Evolutionary conservation across 345 rosid species (phyloP).

Genomic region (Isatis tinctoria): DNA sequence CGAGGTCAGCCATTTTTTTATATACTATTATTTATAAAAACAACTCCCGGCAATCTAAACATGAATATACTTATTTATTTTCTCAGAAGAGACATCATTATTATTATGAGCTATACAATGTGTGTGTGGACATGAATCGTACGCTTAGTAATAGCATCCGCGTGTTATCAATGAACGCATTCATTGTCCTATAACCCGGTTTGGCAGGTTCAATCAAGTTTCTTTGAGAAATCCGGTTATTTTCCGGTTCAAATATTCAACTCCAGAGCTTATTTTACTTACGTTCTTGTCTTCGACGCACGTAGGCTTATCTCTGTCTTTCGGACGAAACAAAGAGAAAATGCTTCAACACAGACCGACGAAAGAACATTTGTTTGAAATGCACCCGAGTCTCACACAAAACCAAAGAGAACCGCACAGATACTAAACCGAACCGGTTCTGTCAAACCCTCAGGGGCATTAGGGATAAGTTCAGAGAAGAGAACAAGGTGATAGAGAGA

Average conservation of each 20-base stretch:
- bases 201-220: not conserved
- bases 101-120: not conserved
- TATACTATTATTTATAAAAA: not conserved
- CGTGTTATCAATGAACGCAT: conserved; percentile 5
- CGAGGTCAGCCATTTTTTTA: conserved; percentile 54
- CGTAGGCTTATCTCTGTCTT: conserved; percentile 76
- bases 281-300: not conserved
- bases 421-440: conserved; percentile 26
- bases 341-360: conserved; percentile 54
- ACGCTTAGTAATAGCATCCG: not conserved
- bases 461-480: conserved; percentile 68
- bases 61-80: conserved; percentile 1
- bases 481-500: conserved; percentile 70
- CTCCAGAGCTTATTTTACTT: not conserved
- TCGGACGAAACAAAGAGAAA: conserved; percentile 55
- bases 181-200: conserved; percentile 7
- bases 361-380: conserved; percentile 47
- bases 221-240: not conserved
- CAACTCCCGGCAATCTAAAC: not conserved
- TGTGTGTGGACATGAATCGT: conserved; percentile 6
- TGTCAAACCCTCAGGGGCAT: conserved; percentile 41
- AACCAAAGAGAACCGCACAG: conserved; percentile 19
- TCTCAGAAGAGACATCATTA: not conserved
- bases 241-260: not conserved
- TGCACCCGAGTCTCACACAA: conserved; percentile 51